Evolutionary conservation across 2,329 filamentous ascomycete species (phyloP), one percentile per base, ranked within the genome.

Genomic region (Leptographium lundbergii): DNA sequence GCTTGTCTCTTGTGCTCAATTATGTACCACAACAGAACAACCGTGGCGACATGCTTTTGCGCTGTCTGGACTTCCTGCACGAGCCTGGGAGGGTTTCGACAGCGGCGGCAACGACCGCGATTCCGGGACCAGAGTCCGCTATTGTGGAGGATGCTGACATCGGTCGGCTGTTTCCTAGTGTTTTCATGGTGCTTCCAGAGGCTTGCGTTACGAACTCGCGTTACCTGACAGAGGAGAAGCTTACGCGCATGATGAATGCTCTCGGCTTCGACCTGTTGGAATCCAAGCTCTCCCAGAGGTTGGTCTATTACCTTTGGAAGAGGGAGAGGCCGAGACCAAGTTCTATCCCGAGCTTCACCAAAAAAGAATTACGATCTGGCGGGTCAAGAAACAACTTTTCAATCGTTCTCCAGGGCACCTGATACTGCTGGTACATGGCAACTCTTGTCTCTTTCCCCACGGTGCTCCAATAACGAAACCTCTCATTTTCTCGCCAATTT

Each of bases 1-100:
- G 91, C 56, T 77, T 99, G 27, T 96, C 91, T 10, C 75, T 99
- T 57, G 94, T 99, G 6, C 77, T 99, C 63, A 99, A 99, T 71
- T 99, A 91, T 68, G 91, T 97, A 3, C 89, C 92, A 0, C 85
- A 91, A 65, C 80, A 90, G 3, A 73, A 74, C 36, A 81, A 78
- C 5, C 81, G 91, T 65, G 94, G 94, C 2, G 81, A 88, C 60
- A 99, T 99, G 94, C 80, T 99, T 57, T 77, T 81, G 57, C 82
- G 88, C 48, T 91, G 87, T 39, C 77, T 86, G 17, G 73, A 81
- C 24, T 96, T 96, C 67, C 74, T 95, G 52, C 80, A 73, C 52
- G 64, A 66, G 54, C 69, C 71, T 0, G 54, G 54, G 9, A 54
- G 17, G 10, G 55, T 59, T 5, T 59, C 60, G 11, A 13, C 50